These are phyloP conservation scores for Dictyostelium firmibasis DNA, from an alignment of 78 protist genomes.

Conservation along the genomic window DNA sequence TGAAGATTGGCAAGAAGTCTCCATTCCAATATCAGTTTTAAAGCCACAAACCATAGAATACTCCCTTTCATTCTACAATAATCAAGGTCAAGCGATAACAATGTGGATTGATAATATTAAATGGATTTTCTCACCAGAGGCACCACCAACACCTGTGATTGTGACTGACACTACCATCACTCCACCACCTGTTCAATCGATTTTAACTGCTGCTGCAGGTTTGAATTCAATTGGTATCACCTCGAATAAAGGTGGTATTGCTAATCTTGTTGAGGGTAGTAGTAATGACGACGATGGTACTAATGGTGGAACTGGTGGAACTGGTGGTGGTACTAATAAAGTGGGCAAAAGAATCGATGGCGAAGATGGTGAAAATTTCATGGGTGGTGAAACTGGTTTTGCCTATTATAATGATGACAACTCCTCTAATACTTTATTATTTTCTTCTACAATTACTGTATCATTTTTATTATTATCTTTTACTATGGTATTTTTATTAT, in stretches of 20 bases:
- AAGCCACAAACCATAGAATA: background rate
- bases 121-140: background rate
- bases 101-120: constrained; percentile 20
- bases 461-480: background rate
- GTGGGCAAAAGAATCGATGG: background rate
- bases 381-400: background rate
- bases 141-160: background rate
- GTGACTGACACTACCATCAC: background rate
- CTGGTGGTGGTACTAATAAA: background rate
- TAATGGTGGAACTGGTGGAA: background rate
- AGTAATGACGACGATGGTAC: background rate
- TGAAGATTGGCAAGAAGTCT: background rate
- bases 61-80: background rate
- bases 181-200: background rate
- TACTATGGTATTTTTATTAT: too few species aligned
- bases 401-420: background rate
- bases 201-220: background rate
- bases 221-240: background rate
- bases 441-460: background rate
- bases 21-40: background rate
- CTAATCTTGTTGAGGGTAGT: background rate
- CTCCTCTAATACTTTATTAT: background rate
- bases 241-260: constrained; percentile 1
- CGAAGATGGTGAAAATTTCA: background rate
- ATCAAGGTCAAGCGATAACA: background rate